Evolutionary conservation across 2,329 filamentous ascomycete genomes (phyloP).

Genomic region (Biscogniauxia mediterranea): DNA sequence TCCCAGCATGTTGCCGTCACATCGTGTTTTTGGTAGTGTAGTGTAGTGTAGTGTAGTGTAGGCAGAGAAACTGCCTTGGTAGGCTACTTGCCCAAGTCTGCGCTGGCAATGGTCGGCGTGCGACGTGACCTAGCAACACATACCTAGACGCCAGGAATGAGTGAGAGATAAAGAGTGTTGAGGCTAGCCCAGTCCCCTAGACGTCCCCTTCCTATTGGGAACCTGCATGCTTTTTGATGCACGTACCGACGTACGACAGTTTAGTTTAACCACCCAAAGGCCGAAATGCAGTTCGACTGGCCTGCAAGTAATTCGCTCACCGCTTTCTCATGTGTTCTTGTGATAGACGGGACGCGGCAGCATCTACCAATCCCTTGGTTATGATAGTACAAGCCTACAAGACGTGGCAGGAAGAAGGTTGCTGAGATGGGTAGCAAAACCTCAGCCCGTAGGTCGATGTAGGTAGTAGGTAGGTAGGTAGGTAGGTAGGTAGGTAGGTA

Average conservation of each 20-base stretch:
- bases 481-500: no score
- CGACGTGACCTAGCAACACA: neutral
- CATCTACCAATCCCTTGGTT: constrained; percentile 24
- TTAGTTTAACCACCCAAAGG: constrained; percentile 7
- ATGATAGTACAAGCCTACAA: constrained; percentile 17
- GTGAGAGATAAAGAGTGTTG: neutral
- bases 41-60: neutral
- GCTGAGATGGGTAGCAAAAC: constrained; percentile 8
- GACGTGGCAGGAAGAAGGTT: constrained; percentile 25
- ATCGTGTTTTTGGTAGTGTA: neutral
- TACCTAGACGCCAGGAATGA: neutral
- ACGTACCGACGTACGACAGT: neutral
- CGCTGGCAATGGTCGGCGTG: neutral
- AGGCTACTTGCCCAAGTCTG: neutral
- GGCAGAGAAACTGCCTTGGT: neutral
- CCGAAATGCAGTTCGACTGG: constrained; percentile 15
- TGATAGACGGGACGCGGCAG: constrained; percentile 23
- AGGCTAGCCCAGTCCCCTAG: neutral
- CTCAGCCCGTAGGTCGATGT: neutral
- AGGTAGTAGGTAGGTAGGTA: no score
- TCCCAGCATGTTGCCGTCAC: neutral
- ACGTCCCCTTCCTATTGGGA: neutral
- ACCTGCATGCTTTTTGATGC: neutral
- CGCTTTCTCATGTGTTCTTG: constrained; percentile 23
- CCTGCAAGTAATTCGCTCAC: constrained; percentile 28